These are phyloP conservation scores for Rhodotorula sp. DNA, from an alignment of 1,284 basidiomycete genomes.

Conservation along the genomic window DNA sequence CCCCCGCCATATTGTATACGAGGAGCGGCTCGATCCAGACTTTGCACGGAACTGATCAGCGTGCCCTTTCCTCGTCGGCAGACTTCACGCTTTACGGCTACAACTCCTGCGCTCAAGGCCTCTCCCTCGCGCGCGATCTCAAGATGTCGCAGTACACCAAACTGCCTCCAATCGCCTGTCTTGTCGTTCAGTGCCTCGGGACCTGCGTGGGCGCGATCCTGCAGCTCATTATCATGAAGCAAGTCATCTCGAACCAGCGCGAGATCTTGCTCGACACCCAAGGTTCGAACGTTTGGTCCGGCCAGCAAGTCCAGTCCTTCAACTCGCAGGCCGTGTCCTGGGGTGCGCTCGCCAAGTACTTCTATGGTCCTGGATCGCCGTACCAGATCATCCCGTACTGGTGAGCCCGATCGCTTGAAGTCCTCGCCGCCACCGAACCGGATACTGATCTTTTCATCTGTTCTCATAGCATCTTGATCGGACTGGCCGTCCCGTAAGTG, in stretches of 20 bases:
- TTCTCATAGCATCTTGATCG: conserved; percentile 48
- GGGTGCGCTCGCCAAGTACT: conserved; percentile 59
- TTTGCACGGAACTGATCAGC: not conserved
- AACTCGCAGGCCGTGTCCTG: conserved; percentile 66
- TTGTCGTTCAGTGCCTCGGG: conserved; percentile 65
- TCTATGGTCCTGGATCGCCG: conserved; percentile 56
- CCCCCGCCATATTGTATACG: no score
- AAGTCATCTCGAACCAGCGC: conserved; percentile 55
- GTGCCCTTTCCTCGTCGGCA: conserved; percentile 31
- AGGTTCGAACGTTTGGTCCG: conserved; percentile 53
- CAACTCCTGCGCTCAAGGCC: conserved; percentile 54
- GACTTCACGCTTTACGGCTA: conserved; percentile 41
- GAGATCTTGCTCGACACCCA: conserved; percentile 56
- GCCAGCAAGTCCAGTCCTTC: conserved; percentile 58
- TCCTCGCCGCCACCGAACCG: not conserved
- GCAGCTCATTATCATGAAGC: conserved; percentile 56
- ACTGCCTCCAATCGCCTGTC: conserved; percentile 68
- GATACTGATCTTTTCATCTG: not conserved
- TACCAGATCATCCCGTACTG: conserved; percentile 49
- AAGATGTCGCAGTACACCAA: conserved; percentile 74
- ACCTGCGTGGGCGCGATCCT: conserved; percentile 59
- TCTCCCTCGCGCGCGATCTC: conserved; percentile 60
- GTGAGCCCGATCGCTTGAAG: not conserved
- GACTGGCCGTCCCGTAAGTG: conserved; percentile 53
- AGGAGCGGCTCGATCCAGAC: no score